phyloP scores from a whole-genome alignment of 1,139 yeast genomes.

The Scheffersomyces stambukii region DNA sequence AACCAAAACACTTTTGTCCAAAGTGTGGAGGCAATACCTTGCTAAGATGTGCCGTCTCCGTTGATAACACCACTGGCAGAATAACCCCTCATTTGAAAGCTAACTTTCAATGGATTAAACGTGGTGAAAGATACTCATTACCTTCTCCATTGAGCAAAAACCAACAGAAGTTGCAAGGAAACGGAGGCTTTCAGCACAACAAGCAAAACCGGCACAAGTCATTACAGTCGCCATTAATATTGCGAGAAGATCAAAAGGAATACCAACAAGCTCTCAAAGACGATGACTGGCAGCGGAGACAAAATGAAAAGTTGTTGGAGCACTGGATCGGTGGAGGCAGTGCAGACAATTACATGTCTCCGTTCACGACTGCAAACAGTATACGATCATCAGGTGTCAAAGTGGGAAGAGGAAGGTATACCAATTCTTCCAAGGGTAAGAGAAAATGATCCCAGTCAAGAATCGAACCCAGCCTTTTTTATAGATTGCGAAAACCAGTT shows the following conservation, averaged over 20 bases:
- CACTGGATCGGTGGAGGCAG: conserved; percentile 95
- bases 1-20: conserved; percentile 88
- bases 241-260: conserved; percentile 93
- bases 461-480: too few relatives aligned
- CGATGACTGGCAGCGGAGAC: conserved; percentile 82
- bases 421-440: conserved; percentile 56
- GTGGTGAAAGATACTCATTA: conserved; percentile 78
- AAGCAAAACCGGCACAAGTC: conserved; percentile 54
- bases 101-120: conserved; percentile 89
- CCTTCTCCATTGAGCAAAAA: conserved; percentile 70
- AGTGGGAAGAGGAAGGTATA: conserved; percentile 80
- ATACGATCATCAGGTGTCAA: conserved; percentile 65
- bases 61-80: conserved; percentile 74
- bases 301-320: conserved; percentile 77
- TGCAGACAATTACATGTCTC: conserved; percentile 88
- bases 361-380: conserved; percentile 67
- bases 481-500: too few relatives aligned
- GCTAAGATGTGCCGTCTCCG: conserved; percentile 84
- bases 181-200: conserved; percentile 69
- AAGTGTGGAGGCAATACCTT: conserved; percentile 92
- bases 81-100: conserved; percentile 87
- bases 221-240: conserved; percentile 49
- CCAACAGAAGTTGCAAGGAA: conserved; percentile 58
- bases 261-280: conserved; percentile 83
- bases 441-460: too few relatives aligned